These are phyloP conservation scores for Microcera coccophila DNA, from an alignment of 2,329 filamentous ascomycete genomes.

Conservation along the genomic window DNA sequence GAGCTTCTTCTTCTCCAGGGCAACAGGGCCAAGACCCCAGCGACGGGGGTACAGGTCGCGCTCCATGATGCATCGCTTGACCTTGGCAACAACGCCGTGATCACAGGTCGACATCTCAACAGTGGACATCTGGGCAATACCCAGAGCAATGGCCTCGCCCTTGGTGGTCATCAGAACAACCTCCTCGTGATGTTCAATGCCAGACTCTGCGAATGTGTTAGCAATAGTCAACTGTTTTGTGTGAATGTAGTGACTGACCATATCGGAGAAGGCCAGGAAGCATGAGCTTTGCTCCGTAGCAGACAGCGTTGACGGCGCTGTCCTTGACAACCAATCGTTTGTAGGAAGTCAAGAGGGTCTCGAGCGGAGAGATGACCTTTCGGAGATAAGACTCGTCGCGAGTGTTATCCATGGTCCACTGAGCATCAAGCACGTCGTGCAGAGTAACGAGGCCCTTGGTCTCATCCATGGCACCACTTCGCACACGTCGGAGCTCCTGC, in stretches of 20 bases:
- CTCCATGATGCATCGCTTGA: conserved; percentile 99
- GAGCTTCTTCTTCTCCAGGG: conserved; percentile 98
- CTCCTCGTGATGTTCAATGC: conserved; percentile 92
- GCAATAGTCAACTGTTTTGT: conserved; percentile 12
- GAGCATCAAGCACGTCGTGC: conserved; percentile 82
- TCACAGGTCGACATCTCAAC: conserved; percentile 96
- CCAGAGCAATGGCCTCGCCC: conserved; percentile 95
- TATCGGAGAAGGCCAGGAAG: conserved; percentile 92
- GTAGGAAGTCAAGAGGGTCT: conserved; percentile 87
- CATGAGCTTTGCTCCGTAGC: conserved; percentile 99
- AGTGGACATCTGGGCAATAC: conserved; percentile 95
- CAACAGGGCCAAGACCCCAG: conserved; percentile 93
- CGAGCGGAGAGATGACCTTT: conserved; percentile 84
- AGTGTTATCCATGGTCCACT: conserved; percentile 94
- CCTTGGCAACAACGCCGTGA: conserved; percentile 95
- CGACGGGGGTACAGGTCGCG: conserved; percentile 92
- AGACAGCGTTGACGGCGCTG: conserved; percentile 80
- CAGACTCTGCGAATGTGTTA: conserved; percentile 59
- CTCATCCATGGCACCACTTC: conserved; percentile 94
- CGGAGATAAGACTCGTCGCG: conserved; percentile 90
- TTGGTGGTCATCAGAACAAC: conserved; percentile 98
- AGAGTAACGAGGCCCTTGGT: conserved; percentile 83
- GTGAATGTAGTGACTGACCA: conserved; percentile 48
- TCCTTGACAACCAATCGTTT: conserved; percentile 97
- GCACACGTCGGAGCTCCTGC: conserved; percentile 93